Base-by-base conservation (phyloP, 2,329 filamentous ascomycete species). In the Xylariaceae sp. region DNA sequence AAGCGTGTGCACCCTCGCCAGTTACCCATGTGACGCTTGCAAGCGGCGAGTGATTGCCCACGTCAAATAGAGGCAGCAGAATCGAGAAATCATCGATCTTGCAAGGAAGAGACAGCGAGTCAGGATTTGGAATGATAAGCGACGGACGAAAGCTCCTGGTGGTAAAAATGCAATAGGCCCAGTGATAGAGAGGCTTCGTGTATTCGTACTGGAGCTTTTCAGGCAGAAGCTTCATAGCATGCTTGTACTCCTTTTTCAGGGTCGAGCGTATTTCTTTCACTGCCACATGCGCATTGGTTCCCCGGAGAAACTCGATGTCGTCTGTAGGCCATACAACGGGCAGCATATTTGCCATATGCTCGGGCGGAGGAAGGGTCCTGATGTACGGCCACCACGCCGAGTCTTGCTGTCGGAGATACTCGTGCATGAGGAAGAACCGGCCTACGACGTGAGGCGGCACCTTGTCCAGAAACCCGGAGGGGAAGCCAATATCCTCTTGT, bases 321-420 rank as follows among this genome's bases (percentile, higher is more conserved):
- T 81, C 79, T 3, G 79, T 75, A 0, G 80, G 75, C 81, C 87
- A 91, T 61, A 85, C 85, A 0, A 85, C 75, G 4, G 86, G 84
- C 11, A 87, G 77, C 75, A 88, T 80, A 1, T 70, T 65, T 4
- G 71, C 64, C 3, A 72, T 62, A 2, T 83, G 72, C 8, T 79
- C 76, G 0, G 86, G 85, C 54, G 84, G 81, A 1, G 88, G 87
- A 0, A 92, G 75, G 0, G 82, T 81, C 8, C 73, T 72, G 59
- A 91, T 81, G 70, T 92, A 92, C 1, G 84, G 80, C 67, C 75
- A 78, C 88, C 88, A 92, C 60, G 82, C 83, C 0, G 87, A 88
- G 2, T 77, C 64, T 2, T 70, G 50, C 1, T 81, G 81, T 2
- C 79, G 70, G 26, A 91, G 74, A 64, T 84, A 85, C 67, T 92